phyloP scores from a whole-genome alignment of 768 basidiomycete species.

The Mycena metata region DNA sequence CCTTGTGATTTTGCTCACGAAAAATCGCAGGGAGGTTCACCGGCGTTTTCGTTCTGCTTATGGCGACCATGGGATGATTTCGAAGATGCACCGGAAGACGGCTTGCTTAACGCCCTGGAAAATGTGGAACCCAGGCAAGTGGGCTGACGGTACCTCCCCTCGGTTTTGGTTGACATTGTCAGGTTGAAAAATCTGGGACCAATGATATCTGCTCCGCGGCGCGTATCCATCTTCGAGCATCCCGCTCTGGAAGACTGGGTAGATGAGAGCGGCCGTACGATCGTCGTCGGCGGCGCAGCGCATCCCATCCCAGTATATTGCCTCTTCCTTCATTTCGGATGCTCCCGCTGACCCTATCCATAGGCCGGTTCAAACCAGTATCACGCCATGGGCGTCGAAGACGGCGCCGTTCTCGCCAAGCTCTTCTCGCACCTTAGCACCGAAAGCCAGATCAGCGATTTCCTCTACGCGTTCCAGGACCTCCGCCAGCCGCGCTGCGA shows the following conservation, averaged over 20 bases:
- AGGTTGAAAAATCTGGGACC: slow-evolving; percentile 56
- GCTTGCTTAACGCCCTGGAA: slow-evolving; percentile 46
- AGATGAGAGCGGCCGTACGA: slow-evolving; percentile 56
- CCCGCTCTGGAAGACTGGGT: slow-evolving; percentile 66
- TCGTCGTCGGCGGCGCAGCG: slow-evolving; percentile 68
- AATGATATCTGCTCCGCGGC: slow-evolving; percentile 49
- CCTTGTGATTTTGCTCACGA: slow-evolving; percentile 10
- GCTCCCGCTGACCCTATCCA: background rate
- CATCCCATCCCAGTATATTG: slow-evolving; percentile 67
- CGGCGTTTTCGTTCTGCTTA: slow-evolving; percentile 47
- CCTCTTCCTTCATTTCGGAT: background rate
- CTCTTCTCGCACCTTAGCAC: slow-evolving; percentile 68
- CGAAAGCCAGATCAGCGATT: slow-evolving; percentile 62
- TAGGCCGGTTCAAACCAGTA: slow-evolving; percentile 66
- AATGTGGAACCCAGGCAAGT: slow-evolving; percentile 55
- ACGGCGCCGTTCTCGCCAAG: slow-evolving; percentile 72
- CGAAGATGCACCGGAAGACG: slow-evolving; percentile 48
- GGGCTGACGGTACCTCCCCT: background rate
- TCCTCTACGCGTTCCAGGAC: slow-evolving; percentile 70
- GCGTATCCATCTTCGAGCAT: slow-evolving; percentile 55
- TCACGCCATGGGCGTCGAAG: slow-evolving; percentile 67
- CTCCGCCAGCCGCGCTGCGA: slow-evolving; percentile 64
- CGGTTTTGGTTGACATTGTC: background rate
- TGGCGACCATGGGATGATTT: slow-evolving; percentile 49
- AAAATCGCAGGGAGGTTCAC: slow-evolving; percentile 52